Base-by-base conservation (phyloP, 1,284 basidiomycete species). In the Apiotrichum laibachii region DNA sequence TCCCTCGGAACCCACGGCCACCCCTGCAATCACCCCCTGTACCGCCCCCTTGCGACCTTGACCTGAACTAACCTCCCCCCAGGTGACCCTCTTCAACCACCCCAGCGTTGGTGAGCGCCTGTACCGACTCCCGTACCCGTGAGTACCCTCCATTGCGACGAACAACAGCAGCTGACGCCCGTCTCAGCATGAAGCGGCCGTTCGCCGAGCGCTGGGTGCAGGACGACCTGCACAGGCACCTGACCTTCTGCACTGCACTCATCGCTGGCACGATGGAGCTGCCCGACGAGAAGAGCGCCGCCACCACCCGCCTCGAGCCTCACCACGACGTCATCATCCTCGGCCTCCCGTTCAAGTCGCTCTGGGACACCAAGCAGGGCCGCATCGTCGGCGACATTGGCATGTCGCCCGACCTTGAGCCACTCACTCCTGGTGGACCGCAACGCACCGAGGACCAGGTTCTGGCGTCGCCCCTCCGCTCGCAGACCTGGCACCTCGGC, bases 31-130 rank as follows among this genome's bases (percentile, higher is more conserved):
- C 26, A 7, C 26, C 26, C n/a, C 26, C 26, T 31, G 26, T 31
- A 7, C 26, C 26, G 7, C 26, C 26, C 26, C 26, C 26, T 31
- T 31, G 26, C 45, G 13, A 33, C 21, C 12, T 7, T 10, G 22
- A 33, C 19, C 5, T 21, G 18, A 16, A n/a, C 55, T 57, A 35
- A 61, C 37, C 22, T 33, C 18, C n/a, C 21, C 3, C 26, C 50
- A 67, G 66, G 56, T 59, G 15, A 52, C 50, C 22, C 60, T 69
- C 18, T 69, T 66, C 64, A 67, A 64, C 50, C 53, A 64, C 44
- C 61, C 55, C 12, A 47, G 18, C 15, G 56, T 69, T 22, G 66
- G 63, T 10, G 18, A 50, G 40, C 60, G 67, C 13, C 62, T 69
- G 9, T 67, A 53, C 52, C 34, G 42, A 8, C 50, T 65, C 2